Conservation (phyloP, 2,329 filamentous ascomycete species). For the Pseudocercospora fuligena region DNA sequence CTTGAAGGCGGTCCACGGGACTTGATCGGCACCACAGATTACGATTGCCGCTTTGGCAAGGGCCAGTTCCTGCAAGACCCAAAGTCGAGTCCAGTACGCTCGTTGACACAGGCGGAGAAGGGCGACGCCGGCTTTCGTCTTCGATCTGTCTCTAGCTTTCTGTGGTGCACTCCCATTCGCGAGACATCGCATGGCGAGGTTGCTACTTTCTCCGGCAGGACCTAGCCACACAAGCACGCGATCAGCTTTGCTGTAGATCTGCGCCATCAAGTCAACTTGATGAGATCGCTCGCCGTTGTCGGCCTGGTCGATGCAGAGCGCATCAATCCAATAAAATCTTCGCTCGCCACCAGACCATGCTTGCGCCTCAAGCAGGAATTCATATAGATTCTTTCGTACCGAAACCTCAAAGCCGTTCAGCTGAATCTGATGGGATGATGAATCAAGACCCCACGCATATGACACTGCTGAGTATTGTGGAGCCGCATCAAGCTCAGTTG, state of each 20-base stretch:
- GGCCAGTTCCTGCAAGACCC: conserved; percentile 19
- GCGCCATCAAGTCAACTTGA: conserved; percentile 22
- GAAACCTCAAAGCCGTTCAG: conserved; percentile 9
- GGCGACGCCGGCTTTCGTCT: conserved; percentile 1
- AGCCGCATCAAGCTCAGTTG: neutral
- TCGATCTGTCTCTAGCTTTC: neutral
- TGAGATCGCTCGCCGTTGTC: conserved; percentile 17
- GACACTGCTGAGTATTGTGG: conserved; percentile 21
- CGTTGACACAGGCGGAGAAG: conserved; percentile 10
- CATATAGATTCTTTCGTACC: conserved; percentile 21
- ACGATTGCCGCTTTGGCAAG: conserved; percentile 5
- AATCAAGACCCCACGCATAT: conserved; percentile 22
- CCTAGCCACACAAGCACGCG: conserved; percentile 23
- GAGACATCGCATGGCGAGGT: conserved; percentile 15
- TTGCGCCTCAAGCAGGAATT: conserved; percentile 17
- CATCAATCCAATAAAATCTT: conserved; percentile 23
- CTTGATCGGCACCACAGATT: conserved; percentile 10
- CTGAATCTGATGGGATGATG: neutral
- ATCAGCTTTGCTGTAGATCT: conserved; percentile 19
- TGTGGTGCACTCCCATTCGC: neutral
- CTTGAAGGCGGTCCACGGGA: neutral
- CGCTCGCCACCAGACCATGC: neutral
- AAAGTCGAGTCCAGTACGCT: conserved; percentile 19
- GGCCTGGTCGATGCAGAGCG: conserved; percentile 26
- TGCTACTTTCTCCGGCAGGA: conserved; percentile 9